A percentile compares a stretch with the other conserved stretches of the same genome.
Evolutionary conservation across 2,329 filamentous ascomycete species (phyloP).

Genomic region (Emericellopsis cladophorae): DNA sequence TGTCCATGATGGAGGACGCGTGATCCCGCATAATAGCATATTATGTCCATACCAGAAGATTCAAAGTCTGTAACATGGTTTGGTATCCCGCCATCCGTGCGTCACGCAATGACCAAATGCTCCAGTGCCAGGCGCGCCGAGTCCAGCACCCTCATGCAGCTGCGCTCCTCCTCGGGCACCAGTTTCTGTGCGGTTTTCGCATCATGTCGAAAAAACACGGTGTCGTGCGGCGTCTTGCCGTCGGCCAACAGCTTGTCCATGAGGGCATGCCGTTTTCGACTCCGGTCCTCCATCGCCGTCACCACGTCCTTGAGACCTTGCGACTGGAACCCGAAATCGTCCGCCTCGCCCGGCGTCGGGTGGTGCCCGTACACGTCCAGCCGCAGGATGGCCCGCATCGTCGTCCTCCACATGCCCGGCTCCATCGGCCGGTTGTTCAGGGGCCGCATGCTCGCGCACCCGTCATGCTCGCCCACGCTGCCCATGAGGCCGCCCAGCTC

Average conservation of each 20-base stretch:
- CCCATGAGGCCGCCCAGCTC: conserved; percentile 30
- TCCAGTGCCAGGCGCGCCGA: conserved; percentile 41
- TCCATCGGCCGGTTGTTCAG: conserved; percentile 32
- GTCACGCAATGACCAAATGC: conserved; percentile 37
- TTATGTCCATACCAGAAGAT: no score
- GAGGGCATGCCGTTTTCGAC: conserved; percentile 31
- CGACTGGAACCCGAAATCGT: conserved; percentile 13
- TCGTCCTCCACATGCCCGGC: conserved; percentile 39
- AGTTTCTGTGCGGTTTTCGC: conserved; percentile 8
- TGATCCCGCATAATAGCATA: conserved; percentile 7
- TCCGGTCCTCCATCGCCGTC: conserved; percentile 36
- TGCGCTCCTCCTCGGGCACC: conserved; percentile 18
- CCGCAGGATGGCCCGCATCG: conserved; percentile 39
- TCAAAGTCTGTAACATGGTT: no score
- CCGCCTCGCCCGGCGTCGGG: conserved; percentile 4
- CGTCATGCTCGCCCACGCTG: conserved; percentile 3
- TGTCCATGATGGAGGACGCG: conserved; percentile 55
- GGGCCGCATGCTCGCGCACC: conserved; percentile 13
- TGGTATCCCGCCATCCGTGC: neutral
- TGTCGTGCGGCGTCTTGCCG: conserved; percentile 16
- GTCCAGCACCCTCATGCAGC: conserved; percentile 38
- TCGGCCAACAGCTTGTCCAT: conserved; percentile 31
- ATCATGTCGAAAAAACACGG: conserved; percentile 7
- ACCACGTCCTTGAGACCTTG: conserved; percentile 43
- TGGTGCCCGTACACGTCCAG: conserved; percentile 44